Base-by-base conservation (phyloP, 306 rosid genomes). In the Pterocarpus macrocarpus region DNA sequence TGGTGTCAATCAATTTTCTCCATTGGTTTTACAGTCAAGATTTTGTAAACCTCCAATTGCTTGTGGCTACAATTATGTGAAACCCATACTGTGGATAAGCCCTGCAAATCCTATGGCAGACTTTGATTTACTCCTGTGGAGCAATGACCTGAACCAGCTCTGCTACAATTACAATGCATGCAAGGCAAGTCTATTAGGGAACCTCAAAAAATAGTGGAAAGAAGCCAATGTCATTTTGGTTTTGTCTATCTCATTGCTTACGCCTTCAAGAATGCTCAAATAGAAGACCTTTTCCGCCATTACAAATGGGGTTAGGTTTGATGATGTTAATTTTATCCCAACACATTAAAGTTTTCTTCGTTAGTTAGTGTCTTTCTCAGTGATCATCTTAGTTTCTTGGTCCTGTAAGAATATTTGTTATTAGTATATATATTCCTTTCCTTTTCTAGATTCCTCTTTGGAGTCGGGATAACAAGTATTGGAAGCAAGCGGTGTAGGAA, bases 191-290 rank as follows among this genome's bases (percentile, higher is more conserved):
- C 90, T 91, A 3, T 34, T 91, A 43, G 94, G 97, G 5, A 93
- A 90, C 84, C 86, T 93, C 22, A 75, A 97, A 66, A 14, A 63
- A 32, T 97, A 93, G 65, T 93, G 97, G 97, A 90, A 97, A 32
- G 86, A 36, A 33, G 97, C 89, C 32, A 93, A 93, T 43, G 69
- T 93, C 16, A 85, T 93, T 44, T 89, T 93, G 49, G 86, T 91
- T 22, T 81, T 53, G 94, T 93, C 69, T 90, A 93, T 56, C 80
- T 91, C 56, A 82, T 93, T 61, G 97, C 91, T 35, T 87, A 93
- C 56, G 97, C 97, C 82, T 90, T 82, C 90, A 91, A 87, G 87
- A 93, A 93, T 57, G 97, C 97, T 49, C 91, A 91, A 50, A 91
- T 96, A 0, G 90, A 93, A 79, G 87, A 87, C 47, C 92, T 93